Percentiles rank a stretch among this genome's conserved stretches.
Conservation (phyloP, 1,284 basidiomycete species). For the Erythrobasidium hasegawianum region DNA sequence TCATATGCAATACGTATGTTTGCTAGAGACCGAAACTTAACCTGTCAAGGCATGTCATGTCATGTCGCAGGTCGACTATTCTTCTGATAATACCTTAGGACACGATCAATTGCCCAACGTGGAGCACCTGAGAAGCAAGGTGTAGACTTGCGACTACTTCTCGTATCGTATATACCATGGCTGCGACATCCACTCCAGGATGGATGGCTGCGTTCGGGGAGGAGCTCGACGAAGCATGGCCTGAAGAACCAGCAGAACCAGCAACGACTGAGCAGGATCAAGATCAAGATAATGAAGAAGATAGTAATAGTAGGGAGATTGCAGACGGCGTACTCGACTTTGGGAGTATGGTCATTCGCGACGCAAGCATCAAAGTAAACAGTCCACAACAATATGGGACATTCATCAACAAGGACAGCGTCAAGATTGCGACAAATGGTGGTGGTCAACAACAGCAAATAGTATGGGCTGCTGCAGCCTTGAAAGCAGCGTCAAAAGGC, state of each 20-base stretch:
- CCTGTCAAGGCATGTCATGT: too few species aligned
- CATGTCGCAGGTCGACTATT: too few species aligned
- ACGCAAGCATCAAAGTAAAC: slow-evolving; percentile 4
- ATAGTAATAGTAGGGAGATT: not conserved
- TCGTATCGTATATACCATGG: too few species aligned
- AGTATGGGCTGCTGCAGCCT: slow-evolving; percentile 26
- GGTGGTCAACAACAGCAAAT: slow-evolving; percentile 15
- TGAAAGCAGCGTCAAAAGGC: slow-evolving; percentile 5
- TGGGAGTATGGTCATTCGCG: slow-evolving; percentile 27
- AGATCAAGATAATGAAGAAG: slow-evolving; percentile 7
- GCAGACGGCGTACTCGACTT: slow-evolving; percentile 11
- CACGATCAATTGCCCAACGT: too few species aligned
- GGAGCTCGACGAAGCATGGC: slow-evolving; percentile 1
- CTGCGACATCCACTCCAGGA: too few species aligned
- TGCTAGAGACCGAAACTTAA: too few species aligned
- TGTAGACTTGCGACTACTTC: too few species aligned
- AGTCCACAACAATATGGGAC: slow-evolving; percentile 1
- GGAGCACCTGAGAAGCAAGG: too few species aligned
- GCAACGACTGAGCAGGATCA: slow-evolving; percentile 13
- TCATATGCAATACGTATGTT: too few species aligned
- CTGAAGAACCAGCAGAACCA: not conserved
- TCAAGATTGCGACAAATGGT: not conserved
- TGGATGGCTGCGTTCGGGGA: not conserved
- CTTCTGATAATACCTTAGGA: too few species aligned
- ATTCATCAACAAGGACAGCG: not conserved